These are phyloP conservation scores for Diaporthe longicolla DNA, from an alignment of 2,329 filamentous ascomycete species.

Conservation along the genomic window DNA sequence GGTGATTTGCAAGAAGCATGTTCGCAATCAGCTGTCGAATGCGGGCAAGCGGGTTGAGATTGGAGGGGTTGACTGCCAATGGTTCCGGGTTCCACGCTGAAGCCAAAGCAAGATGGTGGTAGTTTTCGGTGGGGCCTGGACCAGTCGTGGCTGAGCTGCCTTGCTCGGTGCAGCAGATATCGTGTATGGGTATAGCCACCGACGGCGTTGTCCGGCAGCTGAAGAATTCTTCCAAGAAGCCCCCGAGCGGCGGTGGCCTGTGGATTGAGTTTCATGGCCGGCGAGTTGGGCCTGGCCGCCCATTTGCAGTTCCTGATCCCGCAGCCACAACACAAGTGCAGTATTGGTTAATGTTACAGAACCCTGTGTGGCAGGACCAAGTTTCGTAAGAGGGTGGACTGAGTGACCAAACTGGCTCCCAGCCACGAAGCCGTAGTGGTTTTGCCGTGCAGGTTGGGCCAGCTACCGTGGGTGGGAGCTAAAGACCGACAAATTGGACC, in stretches of 20 bases:
- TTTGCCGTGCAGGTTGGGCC: background rate
- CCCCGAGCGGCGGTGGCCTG: background rate
- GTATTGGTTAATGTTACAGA: slow-evolving; percentile 18
- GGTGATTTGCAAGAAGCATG: background rate
- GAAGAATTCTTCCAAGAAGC: background rate
- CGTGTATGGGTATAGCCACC: background rate
- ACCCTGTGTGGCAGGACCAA: background rate
- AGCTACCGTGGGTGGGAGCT: background rate
- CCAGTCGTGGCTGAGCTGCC: slow-evolving; percentile 27
- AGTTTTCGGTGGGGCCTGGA: slow-evolving; percentile 26
- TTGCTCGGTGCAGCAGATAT: slow-evolving; percentile 4
- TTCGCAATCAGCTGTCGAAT: slow-evolving; percentile 26
- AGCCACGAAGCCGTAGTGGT: background rate
- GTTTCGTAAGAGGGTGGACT: slow-evolving; percentile 22
- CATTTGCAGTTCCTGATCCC: background rate
- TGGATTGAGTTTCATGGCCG: slow-evolving; percentile 11
- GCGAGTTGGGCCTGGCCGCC: slow-evolving; percentile 5
- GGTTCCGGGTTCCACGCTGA: background rate
- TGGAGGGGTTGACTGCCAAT: slow-evolving; percentile 24
- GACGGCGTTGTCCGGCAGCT: slow-evolving; percentile 30
- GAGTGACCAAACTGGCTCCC: background rate
- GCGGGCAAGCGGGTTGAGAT: slow-evolving; percentile 31
- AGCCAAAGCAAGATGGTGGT: slow-evolving; percentile 18
- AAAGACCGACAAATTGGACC: too few relatives aligned
- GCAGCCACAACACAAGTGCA: slow-evolving; percentile 1